Evolutionary conservation across 2,329 filamentous ascomycete genomes (phyloP), one percentile per base, ranked within the genome.

Genomic region (Cytospora piceae): DNA sequence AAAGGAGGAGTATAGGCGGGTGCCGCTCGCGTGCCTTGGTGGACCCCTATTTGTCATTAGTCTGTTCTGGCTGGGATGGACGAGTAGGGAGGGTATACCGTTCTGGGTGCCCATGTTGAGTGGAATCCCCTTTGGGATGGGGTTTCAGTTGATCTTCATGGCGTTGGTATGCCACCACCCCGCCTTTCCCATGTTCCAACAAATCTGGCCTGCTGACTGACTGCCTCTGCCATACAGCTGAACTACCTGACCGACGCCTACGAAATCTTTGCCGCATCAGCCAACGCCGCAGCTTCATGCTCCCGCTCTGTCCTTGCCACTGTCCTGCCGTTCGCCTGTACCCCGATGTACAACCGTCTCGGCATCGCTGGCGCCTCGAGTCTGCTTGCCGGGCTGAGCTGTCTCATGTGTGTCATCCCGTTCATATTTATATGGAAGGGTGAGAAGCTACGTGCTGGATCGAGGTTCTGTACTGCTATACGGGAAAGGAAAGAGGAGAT

Each of bases 1-100:
- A 31, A 81, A 82, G 56, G 88, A 91, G 70, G 84, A 94, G 73
- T 89, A 86, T 72, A 84, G 88, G 7, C 85, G 91, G 1, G 81
- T 94, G 0, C 91, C 91, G 0, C 80, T 94, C 2, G 90, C 90
- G 5, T 90, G 87, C 72, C 71, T 92, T 22, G 90, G 89, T 0
- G 90, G 90, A 0, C 89, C 90, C 0, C 78, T 90, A 52, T 87
- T 85, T 70, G 82, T 80, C 24, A 63, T 83, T 37, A 81, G 83
- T 9, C 76, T 87, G 63, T 86, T 88, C 74, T 87, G 85, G 85
- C 81, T 90, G 20, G 88, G 85, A 24, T 90, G 84, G 83, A 82
- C 84, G 1, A 79, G 87, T 1, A 77, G 77, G 6, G 64, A 75
- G 0, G 75, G 73, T 8, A 75, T 87, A 8, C 77, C 82, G 58